Percentiles rank a stretch among this genome's conserved stretches.
Evolutionary conservation across 805 yeast genomes (phyloP).

Genomic region (Ogataea methanolica): DNA sequence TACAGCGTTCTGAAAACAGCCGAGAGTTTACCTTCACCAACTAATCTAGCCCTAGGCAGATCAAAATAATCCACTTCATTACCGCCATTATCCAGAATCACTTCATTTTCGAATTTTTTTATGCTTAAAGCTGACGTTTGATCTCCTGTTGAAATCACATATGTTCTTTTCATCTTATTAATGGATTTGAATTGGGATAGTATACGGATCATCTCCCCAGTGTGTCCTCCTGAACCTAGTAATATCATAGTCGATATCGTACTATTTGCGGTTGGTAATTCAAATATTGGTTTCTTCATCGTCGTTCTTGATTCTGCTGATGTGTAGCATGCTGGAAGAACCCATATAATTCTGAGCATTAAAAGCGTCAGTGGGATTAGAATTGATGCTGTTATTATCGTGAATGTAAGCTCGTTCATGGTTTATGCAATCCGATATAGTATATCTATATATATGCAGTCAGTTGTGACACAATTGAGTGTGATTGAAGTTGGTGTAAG

Average conservation of each 20-base stretch:
- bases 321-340: constrained; percentile 21
- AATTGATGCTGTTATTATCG: constrained; percentile 8
- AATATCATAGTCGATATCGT: constrained; percentile 43
- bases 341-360: constrained; percentile 13
- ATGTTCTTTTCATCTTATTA: constrained; percentile 21
- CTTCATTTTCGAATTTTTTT: constrained; percentile 35
- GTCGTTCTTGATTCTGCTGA: not conserved
- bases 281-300: not conserved
- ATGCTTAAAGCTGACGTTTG: constrained; percentile 39
- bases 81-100: constrained; percentile 5
- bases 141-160: constrained; percentile 41
- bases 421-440: no score
- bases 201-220: constrained; percentile 89
- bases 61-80: constrained; percentile 19
- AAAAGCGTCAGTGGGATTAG: constrained; percentile 5
- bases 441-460: no score
- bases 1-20: constrained; percentile 31
- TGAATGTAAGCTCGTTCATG: constrained; percentile 22
- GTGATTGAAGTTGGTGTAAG: no score
- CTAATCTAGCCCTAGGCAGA: constrained; percentile 32
- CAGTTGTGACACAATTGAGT: no score
- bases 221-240: constrained; percentile 96
- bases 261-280: not conserved
- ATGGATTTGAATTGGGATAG: constrained; percentile 35
- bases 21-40: constrained; percentile 31